Evolutionary conservation across 2,329 filamentous ascomycete genomes (phyloP), one percentile per base, ranked within the genome.

Genomic region (Corinectria fuckeliana): DNA sequence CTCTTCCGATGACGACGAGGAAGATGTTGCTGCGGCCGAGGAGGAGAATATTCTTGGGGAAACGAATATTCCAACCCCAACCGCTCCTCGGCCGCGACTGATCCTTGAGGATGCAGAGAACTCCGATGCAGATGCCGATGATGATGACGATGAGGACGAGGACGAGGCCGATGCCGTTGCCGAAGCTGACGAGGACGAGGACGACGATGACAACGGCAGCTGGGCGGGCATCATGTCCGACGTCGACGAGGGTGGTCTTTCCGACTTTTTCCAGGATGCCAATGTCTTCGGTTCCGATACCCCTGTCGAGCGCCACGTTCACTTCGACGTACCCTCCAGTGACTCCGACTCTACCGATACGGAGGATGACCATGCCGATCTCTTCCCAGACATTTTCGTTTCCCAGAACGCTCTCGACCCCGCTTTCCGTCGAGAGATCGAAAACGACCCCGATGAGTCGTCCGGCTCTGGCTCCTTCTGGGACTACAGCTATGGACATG

Each of bases 381-480:
- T 92, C 63, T 92, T 92, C 62, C 89, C 91, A 1, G 88, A 93
- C 71, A 88, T 94, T 59, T 94, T 94, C 74, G 81, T 93, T 56
- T 87, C 90, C 49, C 90, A 93, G 75, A 89, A 87, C 70, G 83
- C 85, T 14, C 81, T 94, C 5, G 90, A 92, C 67, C 88, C 90
- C 5, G 82, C 83, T 50, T 87, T 94, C 70, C 89, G 90, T 63
- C 85, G 86, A 39, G 88, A 91, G 76, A 89, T 93, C 64, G 90
- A 93, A 71, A 82, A 85, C 63, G 87, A 91, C 63, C 78, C 79
- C n/a, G 81, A 85, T 50, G 84, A 86, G 60, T 84, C 82, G 0
- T 87, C 82, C 4, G 81, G 81, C 58, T 85, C 82, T 20, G 80
- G 80, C 38, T 87, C 85, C 1, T 89, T 85, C 68, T 90, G 87